A percentile compares a stretch with the other conserved stretches of the same genome.
Evolutionary conservation across 2,329 filamentous ascomycete genomes (phyloP).

Genomic region (Xylaria sp.): DNA sequence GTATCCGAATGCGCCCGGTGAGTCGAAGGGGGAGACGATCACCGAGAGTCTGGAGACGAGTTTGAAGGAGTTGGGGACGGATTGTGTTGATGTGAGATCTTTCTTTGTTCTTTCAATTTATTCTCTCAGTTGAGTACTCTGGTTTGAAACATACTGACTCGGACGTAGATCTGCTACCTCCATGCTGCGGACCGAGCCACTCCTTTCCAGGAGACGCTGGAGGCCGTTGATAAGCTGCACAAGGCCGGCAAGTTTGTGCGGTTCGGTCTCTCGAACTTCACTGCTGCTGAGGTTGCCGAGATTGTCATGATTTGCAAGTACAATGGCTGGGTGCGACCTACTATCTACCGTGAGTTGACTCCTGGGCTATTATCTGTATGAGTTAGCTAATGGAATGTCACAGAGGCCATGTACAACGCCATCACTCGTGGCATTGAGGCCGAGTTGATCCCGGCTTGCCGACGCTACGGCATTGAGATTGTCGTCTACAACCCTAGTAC

Average conservation of each 20-base stretch:
- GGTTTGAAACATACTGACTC: not conserved
- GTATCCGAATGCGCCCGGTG: slow-evolving; percentile 57
- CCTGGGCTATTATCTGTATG: too few relatives aligned
- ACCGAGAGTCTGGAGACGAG: slow-evolving; percentile 58
- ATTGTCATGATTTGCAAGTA: slow-evolving; percentile 73
- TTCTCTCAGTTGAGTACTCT: too few relatives aligned
- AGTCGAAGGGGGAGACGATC: slow-evolving; percentile 55
- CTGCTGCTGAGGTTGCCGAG: slow-evolving; percentile 83
- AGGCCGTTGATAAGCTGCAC: slow-evolving; percentile 73
- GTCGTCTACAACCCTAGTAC: slow-evolving; percentile 70
- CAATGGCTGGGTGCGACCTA: slow-evolving; percentile 75
- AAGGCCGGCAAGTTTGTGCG: slow-evolving; percentile 79
- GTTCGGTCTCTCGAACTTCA: slow-evolving; percentile 78
- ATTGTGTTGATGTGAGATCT: slow-evolving; percentile 64
- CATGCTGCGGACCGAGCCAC: slow-evolving; percentile 64
- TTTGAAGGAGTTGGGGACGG: slow-evolving; percentile 64
- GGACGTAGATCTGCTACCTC: slow-evolving; percentile 60
- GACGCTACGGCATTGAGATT: slow-evolving; percentile 70
- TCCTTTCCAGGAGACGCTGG: slow-evolving; percentile 74
- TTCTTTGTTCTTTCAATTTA: too few relatives aligned
- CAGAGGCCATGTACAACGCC: slow-evolving; percentile 71
- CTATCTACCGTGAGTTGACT: slow-evolving; percentile 59
- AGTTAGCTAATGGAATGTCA: not conserved
- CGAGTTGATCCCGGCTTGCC: slow-evolving; percentile 68
- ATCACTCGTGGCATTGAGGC: slow-evolving; percentile 70